Base-by-base conservation (phyloP, 2,329 filamentous ascomycete species). In the Cadophora sp. region DNA sequence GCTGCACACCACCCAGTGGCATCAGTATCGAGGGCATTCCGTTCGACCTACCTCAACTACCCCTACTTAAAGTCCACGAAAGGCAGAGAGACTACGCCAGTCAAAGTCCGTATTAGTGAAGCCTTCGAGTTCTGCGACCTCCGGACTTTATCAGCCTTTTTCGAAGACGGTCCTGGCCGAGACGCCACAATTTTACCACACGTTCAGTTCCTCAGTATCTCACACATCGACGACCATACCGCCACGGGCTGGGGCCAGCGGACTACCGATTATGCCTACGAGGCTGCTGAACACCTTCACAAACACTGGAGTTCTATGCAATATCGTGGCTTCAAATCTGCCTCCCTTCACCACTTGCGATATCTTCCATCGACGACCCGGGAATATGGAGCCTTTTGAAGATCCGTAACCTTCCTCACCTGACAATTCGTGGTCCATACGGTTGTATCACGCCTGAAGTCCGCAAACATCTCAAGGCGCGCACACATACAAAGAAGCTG, bases 371-470 rank as follows among this genome's bases (percentile, higher is more conserved):
- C 63, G 66, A 71, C 27, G 65, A 71, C 50, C 68, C 67, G 9
- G 68, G 62, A 43, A 22, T 70, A 70, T 72, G 55, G 67, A 73
- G 64, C 48, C 62, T 73, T 31, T 62, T 71, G 48, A 73, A 71
- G 66, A 65, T 71, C 37, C 65, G 64, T 67, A 56, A 59, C 55
- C 69, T 72, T 71, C 55, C 61, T 60, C 63, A 61, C 63, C 50
- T 73, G 11, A 68, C 43, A 26, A 70, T 71, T 59, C 58, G 59
- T 48, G 51, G 71, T 62, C 66, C 65, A 55, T 31, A 59, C 62
- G 14, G 55, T 67, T 73, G 63, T 59, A 70, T 73, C 50, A 58
- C 61, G 67, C 58, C 69, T 59, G 24, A 67, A 61, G 66, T 72
- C 62, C 65, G 68, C 40, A 62, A 55, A 65, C 60, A 29, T 16